Base-by-base conservation (phyloP, 768 basidiomycete genomes). In the Tulasnella sp. region DNA sequence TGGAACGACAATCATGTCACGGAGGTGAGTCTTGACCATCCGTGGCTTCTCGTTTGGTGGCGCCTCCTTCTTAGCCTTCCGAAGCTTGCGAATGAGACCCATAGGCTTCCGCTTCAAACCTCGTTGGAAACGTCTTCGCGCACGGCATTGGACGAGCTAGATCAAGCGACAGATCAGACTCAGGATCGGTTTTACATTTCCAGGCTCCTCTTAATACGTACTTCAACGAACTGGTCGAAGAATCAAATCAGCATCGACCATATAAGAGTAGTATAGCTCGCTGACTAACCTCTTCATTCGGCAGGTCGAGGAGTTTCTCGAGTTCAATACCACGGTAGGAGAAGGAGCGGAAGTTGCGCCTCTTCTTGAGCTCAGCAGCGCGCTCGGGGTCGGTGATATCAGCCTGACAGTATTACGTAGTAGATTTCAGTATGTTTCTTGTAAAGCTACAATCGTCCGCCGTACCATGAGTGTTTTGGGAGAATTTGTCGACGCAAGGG, bases 21-120 rank as follows among this genome's bases (percentile, higher is more conserved):
- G 95, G 82, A 99, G 89, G 86, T 99, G 98, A 78, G 98, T 99
- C 90, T 99, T 99, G 83, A 99, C 97, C 82, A 96, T 93, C 74
- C 95, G 89, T 79, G 98, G 98, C 89, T 99, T 99, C 88, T 99
- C 96, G 87, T 98, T 98, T 82, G 97, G 94, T 78, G 91, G 93
- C n/a, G 96, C 95, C 86, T 98, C 96, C 88, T 97, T 99, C 91
- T 99, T 99, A 79, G 98, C 95, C 87, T 98, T 97, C 86, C 98
- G 94, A 82, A 99, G 90, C 87, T 99, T 99, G 90, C 99, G 99
- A 85, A 99, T 98, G 82, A 99, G 91, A 81, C 95, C 95, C 92
- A 99, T 93, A 61, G 98, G 96, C 85, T 92, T 92, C 87, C 96
- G 94, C 89, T 99, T 99, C 83, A 99, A 92, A 83, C 98, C 98